Conservation (phyloP, 257 asterid species). For the Avicennia marina region DNA sequence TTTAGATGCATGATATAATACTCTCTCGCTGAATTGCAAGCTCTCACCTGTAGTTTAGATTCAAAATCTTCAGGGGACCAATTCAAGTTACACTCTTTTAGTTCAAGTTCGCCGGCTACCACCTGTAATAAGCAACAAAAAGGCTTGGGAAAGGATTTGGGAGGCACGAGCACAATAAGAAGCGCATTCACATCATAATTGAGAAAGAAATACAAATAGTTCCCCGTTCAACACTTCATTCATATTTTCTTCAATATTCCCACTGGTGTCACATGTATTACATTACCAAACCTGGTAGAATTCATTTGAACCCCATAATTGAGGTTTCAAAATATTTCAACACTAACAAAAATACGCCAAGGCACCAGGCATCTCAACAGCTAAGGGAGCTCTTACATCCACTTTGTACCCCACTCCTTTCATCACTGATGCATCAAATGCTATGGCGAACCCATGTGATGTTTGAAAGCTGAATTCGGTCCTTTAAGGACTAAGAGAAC, state of each 20-base stretch:
- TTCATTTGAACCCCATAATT: no score
- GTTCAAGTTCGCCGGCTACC: slow-evolving; percentile 96
- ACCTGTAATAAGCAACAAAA: slow-evolving; percentile 44
- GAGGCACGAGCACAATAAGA: slow-evolving; percentile 5
- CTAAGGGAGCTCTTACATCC: no score
- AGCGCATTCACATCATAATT: not conserved
- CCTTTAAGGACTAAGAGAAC: no score
- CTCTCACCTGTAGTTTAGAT: slow-evolving; percentile 73
- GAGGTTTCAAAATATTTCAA: not conserved
- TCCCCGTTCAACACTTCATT: not conserved
- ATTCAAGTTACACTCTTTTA: slow-evolving; percentile 80
- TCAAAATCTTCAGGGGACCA: slow-evolving; percentile 99
- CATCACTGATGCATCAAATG: no score
- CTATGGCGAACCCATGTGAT: no score
- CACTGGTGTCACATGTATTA: no score
- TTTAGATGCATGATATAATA: no score
- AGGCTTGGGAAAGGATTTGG: slow-evolving; percentile 2
- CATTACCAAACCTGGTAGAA: no score
- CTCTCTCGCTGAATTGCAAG: not conserved
- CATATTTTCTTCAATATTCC: not conserved
- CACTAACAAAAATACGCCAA: no score
- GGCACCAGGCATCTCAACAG: no score
- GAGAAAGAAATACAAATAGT: not conserved
- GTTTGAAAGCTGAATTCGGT: no score
- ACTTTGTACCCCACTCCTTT: no score